Evolutionary conservation across 805 yeast species (phyloP).

Genomic region (Kazachstania africana): DNA sequence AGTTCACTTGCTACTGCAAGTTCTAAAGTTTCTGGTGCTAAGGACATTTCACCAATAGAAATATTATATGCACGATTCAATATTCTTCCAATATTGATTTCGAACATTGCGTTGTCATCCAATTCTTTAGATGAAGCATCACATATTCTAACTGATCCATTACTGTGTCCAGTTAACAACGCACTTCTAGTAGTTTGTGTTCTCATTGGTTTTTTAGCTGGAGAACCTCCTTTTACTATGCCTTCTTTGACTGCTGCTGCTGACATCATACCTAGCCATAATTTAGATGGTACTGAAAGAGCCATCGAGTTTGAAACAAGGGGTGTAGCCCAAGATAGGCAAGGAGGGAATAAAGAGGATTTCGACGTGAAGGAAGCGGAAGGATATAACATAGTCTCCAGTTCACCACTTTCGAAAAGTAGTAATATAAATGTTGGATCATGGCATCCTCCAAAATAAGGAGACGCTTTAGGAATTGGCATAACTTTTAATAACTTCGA

Average conservation of each 20-base stretch:
- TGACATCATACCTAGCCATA: conserved; percentile 71
- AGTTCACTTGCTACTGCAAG: conserved; percentile 50
- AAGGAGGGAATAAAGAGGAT: conserved; percentile 65
- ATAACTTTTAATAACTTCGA: conserved; percentile 36
- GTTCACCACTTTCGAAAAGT: conserved; percentile 49
- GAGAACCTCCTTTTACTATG: conserved; percentile 65
- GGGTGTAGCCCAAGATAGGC: conserved; percentile 70
- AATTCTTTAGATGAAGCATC: conserved; percentile 73
- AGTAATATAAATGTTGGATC: conserved; percentile 58
- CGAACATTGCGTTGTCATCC: conserved; percentile 46
- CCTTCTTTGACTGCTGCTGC: conserved; percentile 24
- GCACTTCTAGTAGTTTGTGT: conserved; percentile 42
- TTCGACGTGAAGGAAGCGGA: conserved; percentile 39
- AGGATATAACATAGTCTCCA: conserved; percentile 51
- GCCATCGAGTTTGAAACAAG: conserved; percentile 47
- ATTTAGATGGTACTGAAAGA: conserved; percentile 44
- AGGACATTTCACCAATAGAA: conserved; percentile 48
- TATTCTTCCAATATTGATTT: conserved; percentile 42
- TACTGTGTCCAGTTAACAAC: conserved; percentile 75
- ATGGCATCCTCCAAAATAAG: conserved; percentile 72
- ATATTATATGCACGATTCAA: conserved; percentile 34
- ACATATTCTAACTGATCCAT: conserved; percentile 74
- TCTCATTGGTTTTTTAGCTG: conserved; percentile 39
- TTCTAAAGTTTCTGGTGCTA: conserved; percentile 70
- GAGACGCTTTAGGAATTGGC: conserved; percentile 50